Evolutionary conservation across 2,329 filamentous ascomycete genomes (phyloP).

Genomic region (Ophiocordyceps robertsii): DNA sequence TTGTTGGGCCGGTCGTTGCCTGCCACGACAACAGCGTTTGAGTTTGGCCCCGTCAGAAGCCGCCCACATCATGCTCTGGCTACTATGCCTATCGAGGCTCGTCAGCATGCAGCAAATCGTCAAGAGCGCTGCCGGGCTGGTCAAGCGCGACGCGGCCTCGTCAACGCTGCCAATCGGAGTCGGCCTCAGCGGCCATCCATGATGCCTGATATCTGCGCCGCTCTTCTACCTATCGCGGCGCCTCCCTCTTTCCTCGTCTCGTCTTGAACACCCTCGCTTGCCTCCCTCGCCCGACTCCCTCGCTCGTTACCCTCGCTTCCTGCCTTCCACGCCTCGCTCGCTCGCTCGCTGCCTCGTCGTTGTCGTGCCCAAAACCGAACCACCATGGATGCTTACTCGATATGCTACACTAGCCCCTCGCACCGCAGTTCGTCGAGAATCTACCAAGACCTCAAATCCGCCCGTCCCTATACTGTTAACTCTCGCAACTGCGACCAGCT

Average conservation of each 20-base stretch:
- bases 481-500: conserved; percentile 18
- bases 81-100: neutral
- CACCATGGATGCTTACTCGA: conserved; percentile 38
- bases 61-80: too few relatives aligned
- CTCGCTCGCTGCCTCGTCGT: neutral
- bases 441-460: conserved; percentile 33
- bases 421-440: conserved; percentile 30
- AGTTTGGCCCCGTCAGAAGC: too few relatives aligned
- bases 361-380: too few relatives aligned
- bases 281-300: neutral
- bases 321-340: neutral
- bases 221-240: neutral
- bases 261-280: neutral
- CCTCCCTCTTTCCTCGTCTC: neutral
- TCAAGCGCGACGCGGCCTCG: neutral
- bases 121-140: too few relatives aligned
- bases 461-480: conserved; percentile 21
- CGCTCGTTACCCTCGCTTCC: neutral
- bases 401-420: conserved; percentile 31
- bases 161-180: conserved; percentile 1
- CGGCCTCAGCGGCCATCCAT: neutral
- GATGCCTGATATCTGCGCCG: neutral
- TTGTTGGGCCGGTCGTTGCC: too few relatives aligned
- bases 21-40: too few relatives aligned
- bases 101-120: neutral